These are phyloP conservation scores for Amauroascus verrucosus DNA, from an alignment of 2,329 filamentous ascomycete genomes.

Conservation along the genomic window DNA sequence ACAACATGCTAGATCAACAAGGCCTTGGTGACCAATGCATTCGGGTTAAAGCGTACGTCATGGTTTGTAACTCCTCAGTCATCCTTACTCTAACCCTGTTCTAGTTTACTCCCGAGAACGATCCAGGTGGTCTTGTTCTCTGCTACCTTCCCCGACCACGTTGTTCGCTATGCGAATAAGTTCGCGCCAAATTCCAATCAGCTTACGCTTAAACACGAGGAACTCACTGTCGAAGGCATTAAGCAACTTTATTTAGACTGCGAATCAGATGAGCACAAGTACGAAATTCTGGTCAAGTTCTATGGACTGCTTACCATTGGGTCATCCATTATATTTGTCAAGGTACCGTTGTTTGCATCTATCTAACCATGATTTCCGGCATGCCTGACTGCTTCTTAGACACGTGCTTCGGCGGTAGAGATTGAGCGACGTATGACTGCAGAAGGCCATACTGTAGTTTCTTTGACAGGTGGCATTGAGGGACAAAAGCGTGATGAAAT, in stretches of 20 bases:
- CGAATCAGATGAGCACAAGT: conserved; percentile 69
- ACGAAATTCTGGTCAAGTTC: conserved; percentile 76
- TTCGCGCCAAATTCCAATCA: conserved; percentile 82
- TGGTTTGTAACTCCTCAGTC: too few relatives aligned
- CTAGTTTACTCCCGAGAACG: conserved; percentile 58
- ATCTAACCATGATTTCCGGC: not conserved
- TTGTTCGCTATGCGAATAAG: conserved; percentile 68
- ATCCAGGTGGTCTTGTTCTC: conserved; percentile 94
- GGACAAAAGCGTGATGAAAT: conserved; percentile 71
- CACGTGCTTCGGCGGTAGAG: conserved; percentile 70
- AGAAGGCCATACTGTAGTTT: conserved; percentile 86
- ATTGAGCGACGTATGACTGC: conserved; percentile 77
- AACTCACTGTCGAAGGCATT: conserved; percentile 92
- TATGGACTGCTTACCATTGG: conserved; percentile 95
- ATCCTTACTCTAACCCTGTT: conserved; percentile 25
- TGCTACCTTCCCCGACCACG: conserved; percentile 79
- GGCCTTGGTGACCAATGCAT: conserved; percentile 91
- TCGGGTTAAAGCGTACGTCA: conserved; percentile 69
- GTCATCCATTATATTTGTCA: conserved; percentile 96
- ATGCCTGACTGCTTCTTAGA: conserved; percentile 41
- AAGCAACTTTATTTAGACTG: conserved; percentile 98
- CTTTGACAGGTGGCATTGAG: conserved; percentile 79
- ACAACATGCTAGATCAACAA: conserved; percentile 97
- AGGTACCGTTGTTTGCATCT: conserved; percentile 41
- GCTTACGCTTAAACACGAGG: conserved; percentile 77